Conservation (phyloP, 2,329 filamentous ascomycete species). For the Ceratocystis ficicola region DNA sequence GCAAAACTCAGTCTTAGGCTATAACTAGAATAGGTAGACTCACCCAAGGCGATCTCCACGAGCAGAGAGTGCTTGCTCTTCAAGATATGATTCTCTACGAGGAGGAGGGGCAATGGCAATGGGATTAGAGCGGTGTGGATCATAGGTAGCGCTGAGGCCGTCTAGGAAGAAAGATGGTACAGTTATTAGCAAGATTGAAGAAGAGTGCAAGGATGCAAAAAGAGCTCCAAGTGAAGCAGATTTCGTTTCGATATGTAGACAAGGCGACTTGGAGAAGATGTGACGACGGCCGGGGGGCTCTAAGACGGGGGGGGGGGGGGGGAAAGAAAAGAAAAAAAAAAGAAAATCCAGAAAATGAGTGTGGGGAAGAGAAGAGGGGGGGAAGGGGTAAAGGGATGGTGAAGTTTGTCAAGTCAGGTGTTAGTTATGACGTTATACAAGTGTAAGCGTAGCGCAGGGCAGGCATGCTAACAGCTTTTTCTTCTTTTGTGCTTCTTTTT, state of each 20-base stretch:
- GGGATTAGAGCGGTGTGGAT: constrained; percentile 30
- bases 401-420: not conserved
- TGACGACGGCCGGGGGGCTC: not conserved
- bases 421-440: not conserved
- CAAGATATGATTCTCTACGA: constrained; percentile 16
- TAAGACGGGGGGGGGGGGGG: not conserved
- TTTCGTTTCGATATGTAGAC: constrained; percentile 4
- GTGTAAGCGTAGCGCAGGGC: not conserved
- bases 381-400: not conserved
- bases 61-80: constrained; percentile 39
- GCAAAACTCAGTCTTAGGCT: not conserved
- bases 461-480: not conserved
- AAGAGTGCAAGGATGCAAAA: not conserved
- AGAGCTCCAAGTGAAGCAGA: not conserved
- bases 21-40: constrained; percentile 26
- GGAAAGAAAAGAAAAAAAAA: too few relatives aligned
- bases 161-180: not conserved
- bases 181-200: not conserved
- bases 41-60: constrained; percentile 49
- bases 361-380: not conserved
- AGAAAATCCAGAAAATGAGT: not conserved
- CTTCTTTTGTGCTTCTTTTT: not conserved
- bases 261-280: not conserved
- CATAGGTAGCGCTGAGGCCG: constrained; percentile 24
- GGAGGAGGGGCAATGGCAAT: constrained; percentile 36